Base-by-base conservation (phyloP, 78 protist species). In the Salpingoeca rosetta region DNA sequence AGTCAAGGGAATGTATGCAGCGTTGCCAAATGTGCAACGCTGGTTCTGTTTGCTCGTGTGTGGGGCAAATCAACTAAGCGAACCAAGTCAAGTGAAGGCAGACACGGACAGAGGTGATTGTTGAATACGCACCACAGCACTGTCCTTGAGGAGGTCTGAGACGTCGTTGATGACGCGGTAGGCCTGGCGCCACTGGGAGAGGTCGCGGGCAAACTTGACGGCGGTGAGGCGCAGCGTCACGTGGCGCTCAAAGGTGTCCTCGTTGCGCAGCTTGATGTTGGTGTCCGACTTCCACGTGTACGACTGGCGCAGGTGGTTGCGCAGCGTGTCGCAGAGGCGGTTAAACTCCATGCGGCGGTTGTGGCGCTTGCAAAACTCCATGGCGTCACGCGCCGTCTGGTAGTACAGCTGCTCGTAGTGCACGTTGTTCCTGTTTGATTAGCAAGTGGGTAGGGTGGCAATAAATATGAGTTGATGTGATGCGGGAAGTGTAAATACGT, bases 291-390 rank as follows among this genome's bases (percentile, higher is more conserved):
- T 73, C 37, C 36, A 3, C 77, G 77, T 73, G 26, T 26, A 3
- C 36, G 12, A 35, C 22, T 73, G 31, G 76, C 39, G 83, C 57
- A 93, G 80, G 88, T 92, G 94, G 57, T 77, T 42, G 77, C 95
- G 89, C 80, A 96, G 88, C 36, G 90, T 41, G 40, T 94, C 95
- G 78, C 92, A 88, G 41, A 94, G 81, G 35, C 95, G 88, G 39
- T 92, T 84, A 86, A 93, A 93, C 82, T 96, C 98, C 24, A 51
- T 86, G 77, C 82, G 91, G 84, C 97, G 93, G 85, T 87, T 84
- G 87, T 94, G 93, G 45, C 84, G 76, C 74, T n/a, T n/a, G 89
- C 97, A 94, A 85, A 92, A 93, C 27, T 39, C 74, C 72, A 96
- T 93, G 39, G 96, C 96, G 42, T 75, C 88, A 79, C 28, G 44